Base-by-base conservation (phyloP, 768 basidiomycete genomes). In the Lactarius sanguifluus region DNA sequence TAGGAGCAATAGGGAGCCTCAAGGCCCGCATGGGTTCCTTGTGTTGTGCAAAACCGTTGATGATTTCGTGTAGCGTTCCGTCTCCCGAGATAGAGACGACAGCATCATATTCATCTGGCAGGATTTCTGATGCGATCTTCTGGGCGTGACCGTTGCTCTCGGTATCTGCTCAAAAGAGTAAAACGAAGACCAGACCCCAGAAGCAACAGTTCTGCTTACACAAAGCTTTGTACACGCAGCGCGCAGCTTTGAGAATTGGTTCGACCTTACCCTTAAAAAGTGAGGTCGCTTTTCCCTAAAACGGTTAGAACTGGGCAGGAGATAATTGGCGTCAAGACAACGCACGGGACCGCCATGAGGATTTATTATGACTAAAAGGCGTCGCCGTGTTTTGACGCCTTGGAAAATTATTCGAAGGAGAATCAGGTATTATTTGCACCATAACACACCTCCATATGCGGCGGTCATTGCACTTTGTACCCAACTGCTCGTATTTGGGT, bases 1-100 rank as follows among this genome's bases (percentile, higher is more conserved):
- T 85, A 3, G 89, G 91, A 0, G 86, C 86, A 30, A 96, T 76
- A 1, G 94, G 91, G 36, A 86, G 85, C 55, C 73, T 74, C 64
- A 94, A 83, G 0, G 90, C 92, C 57, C 79, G 80, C 41, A 78
- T 74, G 2, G 88, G 85, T 43, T 86, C 79, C 34, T 78, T 75
- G 65, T 90, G 88, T 61, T 86, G 78, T 3, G 89, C 86, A 64
- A 94, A 85, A 3, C 93, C 94, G 72, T 96, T 96, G 73, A 94
- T 71, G 28, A 92, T 81, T 77, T 96, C 94, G 72, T 94, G 90
- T 18, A 93, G 73, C 41, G 92, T 80, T 9, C 94, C 94, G 71
- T 96, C 94, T 0, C 94, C 94, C 0, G 92, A 94, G 28, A 95
- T 82, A 36, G 86, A 76, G 43, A 91, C 82, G 50, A 96, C 74